Evolutionary conservation across 2,329 filamentous ascomycete genomes (phyloP), one percentile per base, ranked within the genome.

Genomic region (Xylariales sp.): DNA sequence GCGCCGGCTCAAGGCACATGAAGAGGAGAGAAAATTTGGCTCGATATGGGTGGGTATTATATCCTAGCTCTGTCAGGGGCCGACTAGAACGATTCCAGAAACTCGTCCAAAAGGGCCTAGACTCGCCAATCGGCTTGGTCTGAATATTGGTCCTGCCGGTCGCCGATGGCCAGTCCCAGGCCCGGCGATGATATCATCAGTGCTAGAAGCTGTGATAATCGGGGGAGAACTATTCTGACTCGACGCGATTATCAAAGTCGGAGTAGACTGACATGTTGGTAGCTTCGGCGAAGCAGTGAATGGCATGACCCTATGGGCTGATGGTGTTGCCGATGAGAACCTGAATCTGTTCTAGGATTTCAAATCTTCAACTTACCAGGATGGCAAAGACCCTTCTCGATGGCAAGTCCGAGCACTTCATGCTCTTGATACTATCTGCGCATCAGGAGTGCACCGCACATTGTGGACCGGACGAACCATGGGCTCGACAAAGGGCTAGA

Each of bases 391-490:
- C 38, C 19, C 18, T 12, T 22, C 38, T 15, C 28, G 19, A 11
- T 8, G n/a, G 14, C 24, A 4, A 18, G 38, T 33, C 38, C 38
- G 38, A 40, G 38, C 38, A 40, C 38, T 32, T 40, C 20, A 40
- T 40, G 38, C 38, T 12, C 9, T 40, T 22, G 38, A 27, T n/a
- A 33, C 28, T 33, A n/a, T 33, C 15, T 14, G 29, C n/a, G 29
- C 38, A 24, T 27, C 38, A 40, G 38, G 29, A 40, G 20, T 18
- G 9, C 16, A 19, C 38, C 27, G 14, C 18, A 10, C n/a, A 19
- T 12, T 16, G 27, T 19, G 25, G 27, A 39, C 36, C 25, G 31
- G 36, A 39, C 25, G 25, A 39, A 40, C 28, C 37, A 27, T n/a
- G n/a, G 5, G 8, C 19, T 21, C 7, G 11, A 18, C 11, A n/a